A percentile compares a stretch with the other conserved stretches of the same genome.
Conservation (phyloP, 192 early-diverging fungal species). For the Rhizophagus sp. region DNA sequence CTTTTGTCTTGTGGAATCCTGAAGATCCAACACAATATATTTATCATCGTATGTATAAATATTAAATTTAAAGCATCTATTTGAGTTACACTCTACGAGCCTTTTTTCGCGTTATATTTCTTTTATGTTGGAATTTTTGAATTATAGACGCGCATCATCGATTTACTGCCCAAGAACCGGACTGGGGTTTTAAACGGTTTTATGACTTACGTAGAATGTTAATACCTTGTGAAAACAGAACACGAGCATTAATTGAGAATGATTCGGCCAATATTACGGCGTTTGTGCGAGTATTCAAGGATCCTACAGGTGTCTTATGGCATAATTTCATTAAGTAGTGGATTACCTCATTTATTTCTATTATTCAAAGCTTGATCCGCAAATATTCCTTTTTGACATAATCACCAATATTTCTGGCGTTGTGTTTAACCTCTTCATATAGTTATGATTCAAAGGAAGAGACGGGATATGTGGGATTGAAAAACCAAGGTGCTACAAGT, state of each 20-base stretch:
- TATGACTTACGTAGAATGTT: conserved; percentile 54
- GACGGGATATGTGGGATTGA: conserved; percentile 92
- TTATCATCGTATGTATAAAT: conserved; percentile 49
- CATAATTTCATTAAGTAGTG: conserved; percentile 85
- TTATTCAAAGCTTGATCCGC: conserved; percentile 7
- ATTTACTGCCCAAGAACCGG: conserved; percentile 76
- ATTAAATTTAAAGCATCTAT: background rate
- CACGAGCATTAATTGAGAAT: conserved; percentile 67
- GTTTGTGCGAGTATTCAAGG: conserved; percentile 76
- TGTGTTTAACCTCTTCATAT: conserved; percentile 27
- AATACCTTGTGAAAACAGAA: conserved; percentile 37
- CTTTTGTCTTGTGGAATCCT: conserved; percentile 66
- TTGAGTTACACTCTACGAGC: conserved; percentile 38
- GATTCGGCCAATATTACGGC: conserved; percentile 67
- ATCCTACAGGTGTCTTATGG: conserved; percentile 92
- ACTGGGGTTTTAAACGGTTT: conserved; percentile 96
- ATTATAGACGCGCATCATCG: conserved; percentile 72
- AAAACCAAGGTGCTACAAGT: conserved; percentile 98
- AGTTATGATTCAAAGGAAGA: conserved; percentile 88
- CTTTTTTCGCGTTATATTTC: too few species aligned
- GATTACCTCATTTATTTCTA: conserved; percentile 19
- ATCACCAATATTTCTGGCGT: conserved; percentile 26
- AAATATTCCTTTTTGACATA: conserved; percentile 15
- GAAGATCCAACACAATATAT: conserved; percentile 61
- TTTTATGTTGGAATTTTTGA: background rate